Evolutionary conservation across 306 rosid species (phyloP).

Genomic region (Rosa chinensis): DNA sequence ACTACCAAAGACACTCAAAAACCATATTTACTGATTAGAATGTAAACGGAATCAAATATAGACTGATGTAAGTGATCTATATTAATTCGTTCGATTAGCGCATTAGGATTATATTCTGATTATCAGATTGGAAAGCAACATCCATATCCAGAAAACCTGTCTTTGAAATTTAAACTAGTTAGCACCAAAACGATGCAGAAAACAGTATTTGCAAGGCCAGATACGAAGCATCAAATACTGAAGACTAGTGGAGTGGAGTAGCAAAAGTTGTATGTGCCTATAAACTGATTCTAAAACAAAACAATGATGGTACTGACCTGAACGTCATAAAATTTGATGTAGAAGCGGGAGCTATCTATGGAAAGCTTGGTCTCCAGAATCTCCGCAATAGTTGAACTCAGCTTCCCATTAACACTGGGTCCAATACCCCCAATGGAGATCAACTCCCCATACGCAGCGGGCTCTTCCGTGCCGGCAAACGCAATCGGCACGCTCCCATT

Average conservation of each 20-base stretch:
- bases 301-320: slow-evolving; percentile 44
- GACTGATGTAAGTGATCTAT: background rate
- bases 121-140: background rate
- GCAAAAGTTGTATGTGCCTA: background rate
- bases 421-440: slow-evolving; percentile 89
- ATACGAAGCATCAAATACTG: background rate
- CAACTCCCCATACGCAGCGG: slow-evolving; percentile 92
- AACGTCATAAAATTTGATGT: slow-evolving; percentile 78
- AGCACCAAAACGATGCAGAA: background rate
- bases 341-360: slow-evolving; percentile 84
- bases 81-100: background rate
- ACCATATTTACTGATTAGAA: background rate
- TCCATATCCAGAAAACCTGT: background rate
- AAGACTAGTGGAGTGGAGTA: background rate
- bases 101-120: background rate
- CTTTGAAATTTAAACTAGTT: background rate
- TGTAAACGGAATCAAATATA: background rate
- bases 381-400: slow-evolving; percentile 88
- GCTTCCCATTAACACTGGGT: slow-evolving; percentile 71
- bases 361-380: slow-evolving; percentile 82
- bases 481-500: slow-evolving; percentile 85
- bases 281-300: background rate
- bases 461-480: slow-evolving; percentile 85
- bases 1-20: background rate
- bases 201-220: background rate